Percentiles rank a stretch among this genome's conserved stretches.
These are phyloP conservation scores for Tetraselmis striata DNA, from an alignment of 139 green algal species.

Conservation along the genomic window DNA sequence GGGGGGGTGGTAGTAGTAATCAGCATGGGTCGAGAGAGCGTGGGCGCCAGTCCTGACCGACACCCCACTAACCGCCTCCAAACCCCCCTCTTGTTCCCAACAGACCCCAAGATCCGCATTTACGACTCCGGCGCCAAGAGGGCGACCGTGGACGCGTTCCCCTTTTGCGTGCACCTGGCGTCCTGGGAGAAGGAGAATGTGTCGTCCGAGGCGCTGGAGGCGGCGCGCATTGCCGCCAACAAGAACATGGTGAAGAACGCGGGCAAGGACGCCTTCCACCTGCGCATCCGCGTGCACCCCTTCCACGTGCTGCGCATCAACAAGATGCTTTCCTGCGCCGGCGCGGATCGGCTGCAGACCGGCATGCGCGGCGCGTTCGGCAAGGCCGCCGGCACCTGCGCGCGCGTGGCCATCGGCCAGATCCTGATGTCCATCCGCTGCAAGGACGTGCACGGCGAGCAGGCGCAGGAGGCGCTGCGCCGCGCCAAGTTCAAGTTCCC, in stretches of 20 bases:
- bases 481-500: conserved; percentile 99
- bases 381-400: conserved; percentile 81
- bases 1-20: too few species aligned
- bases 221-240: conserved; percentile 96
- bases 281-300: conserved; percentile 95
- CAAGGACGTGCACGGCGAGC: conserved; percentile 74
- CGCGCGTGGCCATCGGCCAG: conserved; percentile 94
- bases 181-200: conserved; percentile 90
- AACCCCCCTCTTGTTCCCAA: too few species aligned
- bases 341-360: conserved; percentile 97
- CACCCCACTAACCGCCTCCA: too few species aligned
- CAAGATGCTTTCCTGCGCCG: conserved; percentile 99
- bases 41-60: too few species aligned
- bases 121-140: conserved; percentile 97
- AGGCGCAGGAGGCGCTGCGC: conserved; percentile 89
- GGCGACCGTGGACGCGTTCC: conserved; percentile 87
- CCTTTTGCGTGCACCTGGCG: conserved; percentile 88
- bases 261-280: conserved; percentile 97
- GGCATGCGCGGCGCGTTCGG: conserved; percentile 98
- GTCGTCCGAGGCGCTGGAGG: conserved; percentile 85
- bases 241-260: conserved; percentile 99
- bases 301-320: conserved; percentile 99
- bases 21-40: too few species aligned
- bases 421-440: conserved; percentile 95
- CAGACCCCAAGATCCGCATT: conserved; percentile 98